Conservation (phyloP, 495 filamentous ascomycete species). For the Amphirosellinia nigrospora region DNA sequence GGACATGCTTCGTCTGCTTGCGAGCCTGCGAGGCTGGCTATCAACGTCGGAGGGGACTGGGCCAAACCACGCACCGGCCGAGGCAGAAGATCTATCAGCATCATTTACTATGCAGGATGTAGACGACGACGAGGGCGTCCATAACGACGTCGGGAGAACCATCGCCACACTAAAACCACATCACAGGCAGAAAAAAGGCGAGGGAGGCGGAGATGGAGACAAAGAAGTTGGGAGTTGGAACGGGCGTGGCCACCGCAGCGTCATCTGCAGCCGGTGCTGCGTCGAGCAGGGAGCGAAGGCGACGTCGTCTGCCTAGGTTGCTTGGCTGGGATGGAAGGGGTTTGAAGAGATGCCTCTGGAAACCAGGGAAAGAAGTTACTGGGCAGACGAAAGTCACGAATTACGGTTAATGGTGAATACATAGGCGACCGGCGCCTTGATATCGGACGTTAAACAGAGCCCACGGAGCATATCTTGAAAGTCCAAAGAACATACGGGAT, state of each 20-base stretch:
- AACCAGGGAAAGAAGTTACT: background rate
- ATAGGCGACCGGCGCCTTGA: background rate
- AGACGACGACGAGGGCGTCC: constrained; percentile 32
- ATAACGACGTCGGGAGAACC: background rate
- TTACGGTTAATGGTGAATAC: background rate
- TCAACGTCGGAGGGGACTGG: constrained; percentile 18
- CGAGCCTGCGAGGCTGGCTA: constrained; percentile 51
- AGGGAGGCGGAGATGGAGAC: constrained; percentile 21
- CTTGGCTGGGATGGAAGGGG: constrained; percentile 48
- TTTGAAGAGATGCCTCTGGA: constrained; percentile 27
- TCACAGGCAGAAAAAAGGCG: constrained; percentile 24
- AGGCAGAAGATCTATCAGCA: constrained; percentile 31
- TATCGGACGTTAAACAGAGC: background rate
- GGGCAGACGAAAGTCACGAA: background rate
- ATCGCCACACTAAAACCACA: constrained; percentile 20
- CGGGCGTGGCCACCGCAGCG: constrained; percentile 44
- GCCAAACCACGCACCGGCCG: background rate
- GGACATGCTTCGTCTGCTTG: constrained; percentile 56
- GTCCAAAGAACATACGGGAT: background rate
- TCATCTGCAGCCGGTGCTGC: constrained; percentile 56
- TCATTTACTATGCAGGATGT: constrained; percentile 52
- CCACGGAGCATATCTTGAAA: background rate
- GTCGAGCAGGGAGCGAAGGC: constrained; percentile 52
- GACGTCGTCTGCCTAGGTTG: constrained; percentile 56
- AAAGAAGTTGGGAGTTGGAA: constrained; percentile 35